Evolutionary conservation across 257 asterid species (phyloP).

Genomic region (Lycium barbarum): DNA sequence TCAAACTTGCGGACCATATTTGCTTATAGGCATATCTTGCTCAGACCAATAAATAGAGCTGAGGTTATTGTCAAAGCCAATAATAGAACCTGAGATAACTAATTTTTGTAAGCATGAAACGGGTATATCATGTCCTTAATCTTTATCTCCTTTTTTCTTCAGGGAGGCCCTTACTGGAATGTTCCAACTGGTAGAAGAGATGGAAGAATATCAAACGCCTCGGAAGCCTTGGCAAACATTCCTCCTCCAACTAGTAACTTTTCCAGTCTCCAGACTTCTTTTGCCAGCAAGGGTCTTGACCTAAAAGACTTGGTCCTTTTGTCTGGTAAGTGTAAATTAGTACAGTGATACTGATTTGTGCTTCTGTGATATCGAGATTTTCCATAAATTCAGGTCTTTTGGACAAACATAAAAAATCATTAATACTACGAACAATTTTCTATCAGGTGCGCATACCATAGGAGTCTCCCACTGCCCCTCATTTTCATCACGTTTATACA

Average conservation of each 20-base stretch:
- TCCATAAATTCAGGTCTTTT: not conserved
- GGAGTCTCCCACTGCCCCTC: slow-evolving; percentile 47
- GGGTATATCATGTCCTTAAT: not conserved
- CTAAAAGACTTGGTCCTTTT: slow-evolving; percentile 52
- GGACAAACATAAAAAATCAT: not conserved
- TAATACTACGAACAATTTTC: not conserved
- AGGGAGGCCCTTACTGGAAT: slow-evolving; percentile 45
- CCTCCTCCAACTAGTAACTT: slow-evolving; percentile 67
- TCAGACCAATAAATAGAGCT: not conserved
- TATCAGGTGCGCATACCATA: slow-evolving; percentile 60
- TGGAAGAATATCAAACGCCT: slow-evolving; percentile 38
- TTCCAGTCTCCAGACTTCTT: slow-evolving; percentile 47
- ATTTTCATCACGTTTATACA: slow-evolving; percentile 51
- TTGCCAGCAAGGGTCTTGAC: slow-evolving; percentile 52
- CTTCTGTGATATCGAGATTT: not conserved
- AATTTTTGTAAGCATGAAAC: not conserved
- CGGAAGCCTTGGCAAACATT: slow-evolving; percentile 43
- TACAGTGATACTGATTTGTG: not conserved
- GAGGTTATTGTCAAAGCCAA: no score
- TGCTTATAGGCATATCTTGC: not conserved
- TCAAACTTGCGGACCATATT: no score
- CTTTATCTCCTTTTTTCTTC: not conserved
- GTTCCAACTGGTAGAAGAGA: slow-evolving; percentile 51
- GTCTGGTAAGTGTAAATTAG: slow-evolving; percentile 45
- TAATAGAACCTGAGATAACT: no score